Conservation (phyloP, 495 filamentous ascomycete species). For the Trichoderma orchidacearum region DNA sequence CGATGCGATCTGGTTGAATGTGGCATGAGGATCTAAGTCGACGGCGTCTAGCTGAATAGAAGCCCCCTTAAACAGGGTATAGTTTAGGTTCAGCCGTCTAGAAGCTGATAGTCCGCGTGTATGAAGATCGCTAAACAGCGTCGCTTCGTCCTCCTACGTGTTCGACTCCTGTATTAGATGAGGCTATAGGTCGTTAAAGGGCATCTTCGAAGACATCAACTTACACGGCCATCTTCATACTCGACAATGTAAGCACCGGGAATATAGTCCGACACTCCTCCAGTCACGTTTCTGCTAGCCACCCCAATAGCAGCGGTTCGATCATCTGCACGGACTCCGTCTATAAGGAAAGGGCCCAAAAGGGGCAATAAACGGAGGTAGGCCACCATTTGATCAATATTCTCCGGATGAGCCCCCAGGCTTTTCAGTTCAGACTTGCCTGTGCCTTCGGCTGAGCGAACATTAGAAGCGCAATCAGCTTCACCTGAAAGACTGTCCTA, state of each 20-base stretch:
- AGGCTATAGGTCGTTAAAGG: too few species aligned
- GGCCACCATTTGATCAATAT: neutral
- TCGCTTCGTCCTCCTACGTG: constrained; percentile 6
- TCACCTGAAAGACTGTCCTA: neutral
- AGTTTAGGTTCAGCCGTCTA: constrained; percentile 28
- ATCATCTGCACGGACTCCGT: neutral
- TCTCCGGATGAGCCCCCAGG: too few species aligned
- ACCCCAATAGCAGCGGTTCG: neutral
- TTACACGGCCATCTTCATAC: constrained; percentile 30
- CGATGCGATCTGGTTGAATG: neutral
- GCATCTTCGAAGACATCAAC: too few species aligned
- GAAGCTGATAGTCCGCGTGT: constrained; percentile 21
- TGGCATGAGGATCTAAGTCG: constrained; percentile 1
- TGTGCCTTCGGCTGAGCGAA: neutral
- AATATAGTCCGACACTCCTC: constrained; percentile 5
- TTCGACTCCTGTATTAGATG: too few species aligned
- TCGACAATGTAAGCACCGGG: constrained; percentile 35
- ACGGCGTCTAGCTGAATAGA: constrained; percentile 32
- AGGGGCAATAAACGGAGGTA: neutral
- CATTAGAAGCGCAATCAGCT: neutral
- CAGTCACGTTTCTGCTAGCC: neutral
- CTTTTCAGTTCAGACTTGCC: neutral
- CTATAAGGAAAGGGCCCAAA: neutral
- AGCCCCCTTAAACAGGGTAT: constrained; percentile 32
- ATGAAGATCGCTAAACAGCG: constrained; percentile 21